phyloP scores from a whole-genome alignment of 192 early-diverging fungal genomes.

The Cetraspora pellucida region DNA sequence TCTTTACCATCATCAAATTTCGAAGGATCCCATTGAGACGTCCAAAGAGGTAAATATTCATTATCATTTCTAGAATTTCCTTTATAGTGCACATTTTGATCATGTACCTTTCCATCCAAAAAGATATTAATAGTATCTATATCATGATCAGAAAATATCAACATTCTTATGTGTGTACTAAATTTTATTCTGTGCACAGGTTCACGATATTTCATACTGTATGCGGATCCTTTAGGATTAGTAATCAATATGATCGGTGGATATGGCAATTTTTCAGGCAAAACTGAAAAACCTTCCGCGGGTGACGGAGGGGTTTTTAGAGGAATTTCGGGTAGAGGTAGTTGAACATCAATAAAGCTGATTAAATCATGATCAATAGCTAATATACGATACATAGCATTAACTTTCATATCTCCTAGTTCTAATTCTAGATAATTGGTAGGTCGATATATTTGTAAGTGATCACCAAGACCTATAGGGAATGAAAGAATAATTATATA shows the following conservation, averaged over 20 bases:
- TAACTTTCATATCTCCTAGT: slow-evolving; percentile 87
- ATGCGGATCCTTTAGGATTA: slow-evolving; percentile 86
- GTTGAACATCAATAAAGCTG: slow-evolving; percentile 72
- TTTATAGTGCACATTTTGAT: slow-evolving; percentile 48
- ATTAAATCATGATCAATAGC: slow-evolving; percentile 87
- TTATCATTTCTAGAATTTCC: slow-evolving; percentile 47
- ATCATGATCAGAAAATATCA: slow-evolving; percentile 67
- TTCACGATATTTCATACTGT: slow-evolving; percentile 69
- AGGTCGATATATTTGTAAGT: slow-evolving; percentile 67
- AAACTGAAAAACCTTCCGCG: neutral
- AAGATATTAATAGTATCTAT: slow-evolving; percentile 43
- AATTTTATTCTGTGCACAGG: slow-evolving; percentile 62
- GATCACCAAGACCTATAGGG: slow-evolving; percentile 51
- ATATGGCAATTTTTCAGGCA: slow-evolving; percentile 20
- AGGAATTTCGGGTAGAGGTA: slow-evolving; percentile 67
- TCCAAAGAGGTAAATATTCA: slow-evolving; percentile 73
- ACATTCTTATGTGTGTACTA: slow-evolving; percentile 74
- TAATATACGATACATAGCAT: slow-evolving; percentile 83
- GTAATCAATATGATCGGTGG: slow-evolving; percentile 83
- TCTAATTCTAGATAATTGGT: slow-evolving; percentile 81
- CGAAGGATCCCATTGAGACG: slow-evolving; percentile 68
- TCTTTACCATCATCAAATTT: slow-evolving; percentile 66
- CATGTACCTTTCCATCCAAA: slow-evolving; percentile 56
- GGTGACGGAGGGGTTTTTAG: slow-evolving; percentile 41
- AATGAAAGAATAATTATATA: neutral